Percentiles rank a stretch among this genome's conserved stretches.
Conservation (phyloP, 768 basidiomycete species). For the Neoboletus subvelutipes region DNA sequence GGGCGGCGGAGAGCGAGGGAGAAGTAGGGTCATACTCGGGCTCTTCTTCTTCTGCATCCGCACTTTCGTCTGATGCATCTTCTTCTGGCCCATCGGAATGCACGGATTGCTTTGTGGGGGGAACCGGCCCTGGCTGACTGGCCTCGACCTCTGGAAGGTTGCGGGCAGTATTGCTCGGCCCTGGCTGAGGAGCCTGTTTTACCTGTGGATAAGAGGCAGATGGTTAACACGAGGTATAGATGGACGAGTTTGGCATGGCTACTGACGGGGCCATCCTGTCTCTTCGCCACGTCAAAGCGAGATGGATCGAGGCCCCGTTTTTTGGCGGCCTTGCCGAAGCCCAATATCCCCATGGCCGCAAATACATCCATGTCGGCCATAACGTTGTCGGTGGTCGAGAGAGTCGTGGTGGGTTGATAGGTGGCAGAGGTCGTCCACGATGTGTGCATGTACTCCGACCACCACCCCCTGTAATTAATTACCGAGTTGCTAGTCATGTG, state of each 20-base stretch:
- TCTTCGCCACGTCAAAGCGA: slow-evolving; percentile 77
- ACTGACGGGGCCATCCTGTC: slow-evolving; percentile 41
- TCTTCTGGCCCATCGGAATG: slow-evolving; percentile 18
- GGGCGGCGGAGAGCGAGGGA: slow-evolving; percentile 37
- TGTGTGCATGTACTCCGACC: slow-evolving; percentile 22
- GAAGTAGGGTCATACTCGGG: slow-evolving; percentile 56
- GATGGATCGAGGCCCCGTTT: slow-evolving; percentile 69
- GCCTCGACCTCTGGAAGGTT: slow-evolving; percentile 22
- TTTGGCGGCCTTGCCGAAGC: slow-evolving; percentile 74
- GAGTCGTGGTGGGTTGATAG: neutral
- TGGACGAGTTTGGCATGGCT: slow-evolving; percentile 1
- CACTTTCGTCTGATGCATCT: slow-evolving; percentile 27
- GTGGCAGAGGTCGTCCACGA: slow-evolving; percentile 22
- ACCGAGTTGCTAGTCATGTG: neutral
- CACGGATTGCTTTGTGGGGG: neutral
- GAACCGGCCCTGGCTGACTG: slow-evolving; percentile 14
- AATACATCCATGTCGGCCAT: slow-evolving; percentile 69
- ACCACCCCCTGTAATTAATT: slow-evolving; percentile 13
- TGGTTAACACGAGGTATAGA: slow-evolving; percentile 25
- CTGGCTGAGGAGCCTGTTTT: slow-evolving; percentile 15
- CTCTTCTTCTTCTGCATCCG: slow-evolving; percentile 21
- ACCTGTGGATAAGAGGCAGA: slow-evolving; percentile 12
- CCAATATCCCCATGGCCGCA: slow-evolving; percentile 79
- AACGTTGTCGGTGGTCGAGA: slow-evolving; percentile 8
- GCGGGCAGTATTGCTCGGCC: slow-evolving; percentile 10